phyloP scores from a whole-genome alignment of 2,329 filamentous ascomycete genomes.

The Coleophoma cylindrospora region DNA sequence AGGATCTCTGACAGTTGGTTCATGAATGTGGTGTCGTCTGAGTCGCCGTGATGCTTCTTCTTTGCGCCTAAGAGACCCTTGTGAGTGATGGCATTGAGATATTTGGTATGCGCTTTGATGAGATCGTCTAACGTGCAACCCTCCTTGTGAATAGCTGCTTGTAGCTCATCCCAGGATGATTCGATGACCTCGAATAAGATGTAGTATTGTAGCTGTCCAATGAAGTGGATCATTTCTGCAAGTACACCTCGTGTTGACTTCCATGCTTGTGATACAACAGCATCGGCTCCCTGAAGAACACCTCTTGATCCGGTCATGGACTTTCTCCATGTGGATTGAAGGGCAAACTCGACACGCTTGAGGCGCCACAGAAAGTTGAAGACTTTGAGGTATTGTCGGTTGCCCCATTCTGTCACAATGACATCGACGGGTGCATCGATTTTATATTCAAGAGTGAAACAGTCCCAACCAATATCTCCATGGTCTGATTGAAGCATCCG shows the following conservation, averaged over 20 bases:
- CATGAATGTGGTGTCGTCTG: constrained; percentile 71
- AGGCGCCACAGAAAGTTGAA: constrained; percentile 99
- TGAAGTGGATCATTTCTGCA: constrained; percentile 98
- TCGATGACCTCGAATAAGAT: constrained; percentile 99
- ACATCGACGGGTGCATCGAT: constrained; percentile 96
- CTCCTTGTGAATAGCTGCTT: constrained; percentile 75
- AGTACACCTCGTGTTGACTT: constrained; percentile 83
- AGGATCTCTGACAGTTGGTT: constrained; percentile 88
- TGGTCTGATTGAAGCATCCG: constrained; percentile 96
- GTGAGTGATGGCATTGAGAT: constrained; percentile 90
- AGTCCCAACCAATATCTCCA: constrained; percentile 98
- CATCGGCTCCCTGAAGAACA: constrained; percentile 75
- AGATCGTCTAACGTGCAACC: constrained; percentile 92
- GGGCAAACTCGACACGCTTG: constrained; percentile 93
- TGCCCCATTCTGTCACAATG: constrained; percentile 92
- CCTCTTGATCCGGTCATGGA: constrained; percentile 93
- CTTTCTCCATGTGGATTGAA: constrained; percentile 86
- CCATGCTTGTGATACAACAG: constrained; percentile 72
- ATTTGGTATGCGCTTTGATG: constrained; percentile 84
- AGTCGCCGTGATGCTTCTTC: constrained; percentile 35
- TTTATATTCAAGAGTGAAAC: constrained; percentile 98
- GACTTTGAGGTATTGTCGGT: constrained; percentile 94
- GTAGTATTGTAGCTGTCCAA: constrained; percentile 96
- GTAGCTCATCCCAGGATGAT: constrained; percentile 87
- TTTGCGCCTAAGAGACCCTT: constrained; percentile 86